Evolutionary conservation across 2,329 filamentous ascomycete species (phyloP), one percentile per base, ranked within the genome.

Genomic region (Colletotrichum sp.): DNA sequence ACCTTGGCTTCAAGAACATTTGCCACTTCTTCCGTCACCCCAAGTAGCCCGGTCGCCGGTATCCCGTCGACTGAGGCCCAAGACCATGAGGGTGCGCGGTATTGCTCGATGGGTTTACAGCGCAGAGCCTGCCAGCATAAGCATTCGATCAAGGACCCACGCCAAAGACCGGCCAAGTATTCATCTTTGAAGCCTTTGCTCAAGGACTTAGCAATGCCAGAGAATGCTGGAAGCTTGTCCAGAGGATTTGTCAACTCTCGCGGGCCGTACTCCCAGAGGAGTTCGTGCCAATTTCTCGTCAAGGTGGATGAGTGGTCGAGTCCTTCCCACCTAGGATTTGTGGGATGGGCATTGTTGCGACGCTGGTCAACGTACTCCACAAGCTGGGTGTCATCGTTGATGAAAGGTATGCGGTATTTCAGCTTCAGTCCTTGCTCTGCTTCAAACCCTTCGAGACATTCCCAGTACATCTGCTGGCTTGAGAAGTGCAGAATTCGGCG

Each of bases 101-200:
- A 77, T 1, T 55, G 49, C 12, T 36, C 63, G 7, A 18, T 13
- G 6, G 62, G 28, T n/a, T 63, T 68, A 26, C 72, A 72, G 12
- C 6, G 6, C 26, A 72, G 55, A 24, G 52, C 24, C 7, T 76
- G 64, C 75, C 75, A 77, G 34, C 55, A 75, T 18, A 77, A 10
- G 9, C 57, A 21, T 7, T 66, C 30, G 26, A 76, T 65, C 12
- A 77, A 39, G 3, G 32, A 65, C 6, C 36, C 26, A 13, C 72
- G 60, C 83, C 83, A 84, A 24, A 84, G 52, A 1, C 83, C 81
- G 1, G 83, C 83, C 2, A 79, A 71, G 64, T 84, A 84, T 10
- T 79, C 65, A 16, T 80, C 80, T 0, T 70, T 69, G 7, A 78
- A 79, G 4, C 71, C 78, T 39, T 77, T 72, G 34, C 79, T 78